phyloP scores from a whole-genome alignment of 208 protist genomes.

The Endotrypanum monterogeii region DNA sequence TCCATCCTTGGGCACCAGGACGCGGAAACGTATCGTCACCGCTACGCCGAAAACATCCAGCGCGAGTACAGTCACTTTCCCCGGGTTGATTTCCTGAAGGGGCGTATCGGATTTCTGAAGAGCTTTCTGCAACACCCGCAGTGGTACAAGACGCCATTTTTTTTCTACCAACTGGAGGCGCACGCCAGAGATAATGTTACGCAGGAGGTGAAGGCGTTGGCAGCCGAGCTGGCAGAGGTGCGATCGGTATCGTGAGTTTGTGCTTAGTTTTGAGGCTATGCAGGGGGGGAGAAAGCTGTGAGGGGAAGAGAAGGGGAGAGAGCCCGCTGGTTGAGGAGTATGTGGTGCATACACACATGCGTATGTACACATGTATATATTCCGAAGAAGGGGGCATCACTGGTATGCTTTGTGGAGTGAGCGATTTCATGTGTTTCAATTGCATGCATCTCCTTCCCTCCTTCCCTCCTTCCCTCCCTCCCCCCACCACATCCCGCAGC shows the following conservation, averaged over 20 bases:
- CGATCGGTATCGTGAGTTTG: background rate
- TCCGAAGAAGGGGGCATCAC: too few relatives aligned
- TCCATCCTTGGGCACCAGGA: constrained; percentile 57
- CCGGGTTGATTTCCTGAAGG: constrained; percentile 43
- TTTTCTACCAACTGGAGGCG: constrained; percentile 57
- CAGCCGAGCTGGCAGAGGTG: constrained; percentile 15
- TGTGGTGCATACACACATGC: background rate
- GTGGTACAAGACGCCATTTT: constrained; percentile 81
- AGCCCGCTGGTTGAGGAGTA: background rate
- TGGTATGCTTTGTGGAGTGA: too few relatives aligned
- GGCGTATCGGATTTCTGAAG: constrained; percentile 49
- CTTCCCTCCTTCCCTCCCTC: background rate
- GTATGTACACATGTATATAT: constrained; percentile 3
- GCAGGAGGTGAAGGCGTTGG: constrained; percentile 40
- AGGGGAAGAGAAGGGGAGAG: background rate
- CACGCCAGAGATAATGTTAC: constrained; percentile 46
- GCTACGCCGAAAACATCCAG: constrained; percentile 53
- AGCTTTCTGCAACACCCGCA: constrained; percentile 45
- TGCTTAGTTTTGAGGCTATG: background rate
- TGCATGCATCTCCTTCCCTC: background rate
- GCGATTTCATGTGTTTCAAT: too few relatives aligned
- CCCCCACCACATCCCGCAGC: background rate
- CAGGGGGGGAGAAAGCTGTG: too few relatives aligned
- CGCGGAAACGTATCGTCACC: constrained; percentile 21
- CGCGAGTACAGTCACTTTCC: constrained; percentile 66